Conservation (phyloP, 2,329 filamentous ascomycete genomes). For the Epichloe typhina region DNA sequence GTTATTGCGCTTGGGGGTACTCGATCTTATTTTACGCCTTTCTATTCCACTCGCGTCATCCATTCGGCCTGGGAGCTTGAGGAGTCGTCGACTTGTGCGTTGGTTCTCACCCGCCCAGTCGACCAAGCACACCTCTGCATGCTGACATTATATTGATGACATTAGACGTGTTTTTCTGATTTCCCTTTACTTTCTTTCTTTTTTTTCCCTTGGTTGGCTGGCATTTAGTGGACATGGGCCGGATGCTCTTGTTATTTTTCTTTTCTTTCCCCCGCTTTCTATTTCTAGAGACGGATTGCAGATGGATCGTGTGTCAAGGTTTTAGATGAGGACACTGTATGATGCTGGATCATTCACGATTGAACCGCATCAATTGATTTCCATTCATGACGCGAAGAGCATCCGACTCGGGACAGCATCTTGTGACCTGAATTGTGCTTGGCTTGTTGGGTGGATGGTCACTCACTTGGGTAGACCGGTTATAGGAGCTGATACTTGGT, state of each 20-base stretch:
- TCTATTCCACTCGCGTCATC: slow-evolving; percentile 5
- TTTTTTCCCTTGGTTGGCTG: slow-evolving; percentile 5
- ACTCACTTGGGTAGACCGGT: neutral
- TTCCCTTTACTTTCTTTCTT: slow-evolving; percentile 2
- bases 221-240: slow-evolving; percentile 8
- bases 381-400: neutral
- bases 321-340: slow-evolving; percentile 11
- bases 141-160: slow-evolving; percentile 8
- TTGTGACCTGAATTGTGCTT: neutral
- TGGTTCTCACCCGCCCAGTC: neutral
- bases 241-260: neutral
- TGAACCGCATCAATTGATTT: neutral
- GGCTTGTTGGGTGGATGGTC: neutral
- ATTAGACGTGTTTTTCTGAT: slow-evolving; percentile 4
- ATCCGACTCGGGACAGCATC: neutral
- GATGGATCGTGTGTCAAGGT: slow-evolving; percentile 8
- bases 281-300: neutral
- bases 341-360: neutral
- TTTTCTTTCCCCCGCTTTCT: neutral
- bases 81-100: neutral
- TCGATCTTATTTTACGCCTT: neutral
- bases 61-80: neutral
- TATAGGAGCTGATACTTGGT: neutral
- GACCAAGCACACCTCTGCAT: neutral
- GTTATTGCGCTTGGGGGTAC: slow-evolving; percentile 5